phyloP scores from a whole-genome alignment of 2,329 filamentous ascomycete genomes.

The Trichophyton mentagrophytes region DNA sequence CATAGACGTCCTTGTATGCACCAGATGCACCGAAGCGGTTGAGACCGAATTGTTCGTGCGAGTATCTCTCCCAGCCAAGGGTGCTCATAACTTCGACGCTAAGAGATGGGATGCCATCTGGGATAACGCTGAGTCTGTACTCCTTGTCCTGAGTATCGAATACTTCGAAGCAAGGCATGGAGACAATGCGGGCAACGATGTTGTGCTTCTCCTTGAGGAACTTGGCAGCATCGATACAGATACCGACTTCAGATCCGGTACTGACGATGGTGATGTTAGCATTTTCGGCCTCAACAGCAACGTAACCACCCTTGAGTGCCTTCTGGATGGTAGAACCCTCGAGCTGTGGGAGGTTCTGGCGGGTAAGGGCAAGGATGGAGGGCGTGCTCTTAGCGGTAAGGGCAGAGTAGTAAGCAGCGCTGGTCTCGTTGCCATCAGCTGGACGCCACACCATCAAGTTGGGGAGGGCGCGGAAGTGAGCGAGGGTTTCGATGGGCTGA shows the following conservation, averaged over 20 bases:
- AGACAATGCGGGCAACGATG: conserved; percentile 82
- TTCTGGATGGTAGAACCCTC: conserved; percentile 84
- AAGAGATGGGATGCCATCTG: conserved; percentile 83
- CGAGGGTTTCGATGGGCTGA: conserved; percentile 96
- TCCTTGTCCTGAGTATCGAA: conserved; percentile 91
- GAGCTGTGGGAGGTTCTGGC: conserved; percentile 96
- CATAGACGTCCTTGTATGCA: conserved; percentile 96
- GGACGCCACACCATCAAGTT: conserved; percentile 99
- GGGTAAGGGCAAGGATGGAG: conserved; percentile 84
- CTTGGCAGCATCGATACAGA: conserved; percentile 87
- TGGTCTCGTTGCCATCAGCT: conserved; percentile 96
- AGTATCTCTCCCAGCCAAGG: conserved; percentile 97
- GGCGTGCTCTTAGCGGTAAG: conserved; percentile 82
- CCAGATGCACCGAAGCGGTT: conserved; percentile 98
- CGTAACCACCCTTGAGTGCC: conserved; percentile 90
- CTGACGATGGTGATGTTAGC: conserved; percentile 83
- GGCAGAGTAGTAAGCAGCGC: conserved; percentile 91
- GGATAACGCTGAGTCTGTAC: conserved; percentile 84
- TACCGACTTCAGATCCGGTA: conserved; percentile 89
- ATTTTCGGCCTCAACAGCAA: conserved; percentile 68
- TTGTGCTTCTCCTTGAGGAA: conserved; percentile 78
- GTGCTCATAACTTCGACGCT: conserved; percentile 96
- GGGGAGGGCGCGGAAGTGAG: conserved; percentile 95
- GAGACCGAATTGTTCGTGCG: conserved; percentile 97
- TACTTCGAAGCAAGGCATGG: conserved; percentile 91